Evolutionary conservation across 1,284 basidiomycete genomes (phyloP).

Genomic region (Filobasidium uniguttulatum): DNA sequence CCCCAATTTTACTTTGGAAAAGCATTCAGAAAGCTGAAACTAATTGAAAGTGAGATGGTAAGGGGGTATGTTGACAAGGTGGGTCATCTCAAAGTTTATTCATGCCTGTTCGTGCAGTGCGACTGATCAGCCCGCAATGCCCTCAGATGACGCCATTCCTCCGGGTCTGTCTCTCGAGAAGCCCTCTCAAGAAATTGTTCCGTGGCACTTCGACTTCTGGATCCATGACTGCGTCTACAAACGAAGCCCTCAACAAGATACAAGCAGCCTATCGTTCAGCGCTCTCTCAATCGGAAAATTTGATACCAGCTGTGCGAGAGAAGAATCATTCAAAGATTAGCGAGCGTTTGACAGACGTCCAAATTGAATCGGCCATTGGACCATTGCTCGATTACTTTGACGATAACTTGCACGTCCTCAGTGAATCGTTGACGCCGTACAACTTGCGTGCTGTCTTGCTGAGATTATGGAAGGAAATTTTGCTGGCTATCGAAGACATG

Average conservation of each 20-base stretch:
- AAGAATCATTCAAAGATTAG: slow-evolving; percentile 46
- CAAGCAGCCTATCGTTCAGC: slow-evolving; percentile 66
- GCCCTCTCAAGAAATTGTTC: slow-evolving; percentile 53
- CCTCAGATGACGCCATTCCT: slow-evolving; percentile 84
- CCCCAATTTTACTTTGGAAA: slow-evolving; percentile 95
- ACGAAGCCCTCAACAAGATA: slow-evolving; percentile 45
- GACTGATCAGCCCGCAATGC: not conserved
- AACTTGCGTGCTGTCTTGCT: slow-evolving; percentile 88
- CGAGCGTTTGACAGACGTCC: slow-evolving; percentile 70
- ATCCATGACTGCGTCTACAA: slow-evolving; percentile 45
- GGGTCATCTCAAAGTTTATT: slow-evolving; percentile 17
- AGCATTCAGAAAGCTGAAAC: slow-evolving; percentile 84
- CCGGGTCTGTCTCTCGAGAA: slow-evolving; percentile 75
- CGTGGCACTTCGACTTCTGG: slow-evolving; percentile 4
- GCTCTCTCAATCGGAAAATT: slow-evolving; percentile 40
- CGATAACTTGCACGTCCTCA: slow-evolving; percentile 79
- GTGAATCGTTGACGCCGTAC: slow-evolving; percentile 68
- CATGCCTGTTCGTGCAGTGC: not conserved
- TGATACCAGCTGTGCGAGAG: slow-evolving; percentile 11
- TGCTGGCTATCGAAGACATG: slow-evolving; percentile 72
- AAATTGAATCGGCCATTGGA: slow-evolving; percentile 86
- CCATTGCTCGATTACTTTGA: slow-evolving; percentile 96
- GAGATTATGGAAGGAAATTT: slow-evolving; percentile 91
- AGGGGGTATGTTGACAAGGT: slow-evolving; percentile 95
- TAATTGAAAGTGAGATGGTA: slow-evolving; percentile 91